phyloP scores from a whole-genome alignment of 768 basidiomycete species.

The Omphalotus guepiniiformis region DNA sequence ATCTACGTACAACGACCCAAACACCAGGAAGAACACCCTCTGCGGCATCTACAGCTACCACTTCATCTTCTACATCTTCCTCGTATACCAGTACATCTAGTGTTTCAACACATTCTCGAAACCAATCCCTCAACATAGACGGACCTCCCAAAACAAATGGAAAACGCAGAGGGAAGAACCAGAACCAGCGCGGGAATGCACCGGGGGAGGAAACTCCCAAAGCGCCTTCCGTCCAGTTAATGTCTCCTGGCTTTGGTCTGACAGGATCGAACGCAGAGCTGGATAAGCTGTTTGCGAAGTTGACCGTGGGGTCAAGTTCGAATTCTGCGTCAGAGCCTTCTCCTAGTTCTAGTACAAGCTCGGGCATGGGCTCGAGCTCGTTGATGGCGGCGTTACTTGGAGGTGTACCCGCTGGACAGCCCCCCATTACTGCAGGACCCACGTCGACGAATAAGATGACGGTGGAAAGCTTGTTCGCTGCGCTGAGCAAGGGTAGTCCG shows the following conservation, averaged over 20 bases:
- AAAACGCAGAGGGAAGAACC: not conserved
- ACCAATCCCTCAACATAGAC: not conserved
- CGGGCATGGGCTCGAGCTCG: too few relatives aligned
- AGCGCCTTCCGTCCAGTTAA: too few relatives aligned
- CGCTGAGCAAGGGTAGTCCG: too few relatives aligned
- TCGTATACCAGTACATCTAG: slow-evolving; percentile 4
- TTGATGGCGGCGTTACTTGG: too few relatives aligned
- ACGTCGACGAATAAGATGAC: not conserved
- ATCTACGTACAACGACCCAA: slow-evolving; percentile 23
- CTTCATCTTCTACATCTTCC: not conserved
- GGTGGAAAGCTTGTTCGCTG: slow-evolving; percentile 4
- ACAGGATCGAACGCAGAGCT: slow-evolving; percentile 19
- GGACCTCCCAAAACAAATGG: not conserved
- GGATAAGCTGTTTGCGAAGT: slow-evolving; percentile 45
- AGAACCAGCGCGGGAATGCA: too few relatives aligned
- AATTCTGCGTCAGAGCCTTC: not conserved
- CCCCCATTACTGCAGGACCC: too few relatives aligned
- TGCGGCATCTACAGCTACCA: slow-evolving; percentile 3
- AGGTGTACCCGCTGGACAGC: not conserved
- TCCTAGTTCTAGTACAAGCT: too few relatives aligned
- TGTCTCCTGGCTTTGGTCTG: too few relatives aligned
- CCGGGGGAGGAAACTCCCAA: slow-evolving; percentile 3
- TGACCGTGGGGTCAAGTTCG: slow-evolving; percentile 16
- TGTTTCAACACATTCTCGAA: not conserved
- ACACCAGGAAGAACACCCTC: slow-evolving; percentile 15